phyloP scores from a whole-genome alignment of 2,329 filamentous ascomycete species.

The Phaeophleospora eucalypticola region DNA sequence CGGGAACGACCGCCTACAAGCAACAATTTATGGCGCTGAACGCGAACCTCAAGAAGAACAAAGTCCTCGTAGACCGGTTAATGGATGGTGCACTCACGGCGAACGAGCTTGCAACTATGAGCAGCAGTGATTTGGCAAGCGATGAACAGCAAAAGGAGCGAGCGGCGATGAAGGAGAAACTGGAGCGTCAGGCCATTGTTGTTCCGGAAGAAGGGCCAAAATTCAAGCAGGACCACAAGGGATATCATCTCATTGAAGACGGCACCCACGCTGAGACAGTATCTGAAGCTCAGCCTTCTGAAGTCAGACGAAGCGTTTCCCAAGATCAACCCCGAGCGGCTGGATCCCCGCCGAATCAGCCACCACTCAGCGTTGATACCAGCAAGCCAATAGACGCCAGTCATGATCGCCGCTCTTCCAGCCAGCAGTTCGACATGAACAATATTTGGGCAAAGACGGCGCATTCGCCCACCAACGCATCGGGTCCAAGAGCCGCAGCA shows the following conservation, averaged over 20 bases:
- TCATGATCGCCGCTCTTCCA: constrained; percentile 33
- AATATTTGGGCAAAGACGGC: constrained; percentile 75
- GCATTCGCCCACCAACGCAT: constrained; percentile 60
- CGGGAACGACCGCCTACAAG: constrained; percentile 51
- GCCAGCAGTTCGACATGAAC: constrained; percentile 67
- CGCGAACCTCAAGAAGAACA: constrained; percentile 86
- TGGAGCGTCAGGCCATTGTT: constrained; percentile 80
- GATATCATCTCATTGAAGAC: constrained; percentile 82
- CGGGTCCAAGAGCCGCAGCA: constrained; percentile 43
- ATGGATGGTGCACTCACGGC: constrained; percentile 69
- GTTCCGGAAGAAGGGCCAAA: constrained; percentile 69
- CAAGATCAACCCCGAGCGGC: background rate
- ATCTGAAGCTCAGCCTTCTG: constrained; percentile 45
- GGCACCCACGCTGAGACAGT: background rate
- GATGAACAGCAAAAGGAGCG: constrained; percentile 79
- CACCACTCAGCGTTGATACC: constrained; percentile 20
- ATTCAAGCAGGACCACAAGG: constrained; percentile 87
- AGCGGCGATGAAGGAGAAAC: constrained; percentile 70
- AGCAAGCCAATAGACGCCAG: constrained; percentile 10
- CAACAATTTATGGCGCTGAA: constrained; percentile 69
- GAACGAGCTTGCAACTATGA: constrained; percentile 80
- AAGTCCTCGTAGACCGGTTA: constrained; percentile 69
- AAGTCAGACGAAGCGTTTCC: constrained; percentile 8
- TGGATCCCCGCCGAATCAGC: constrained; percentile 9
- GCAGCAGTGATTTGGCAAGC: constrained; percentile 82